phyloP scores from a whole-genome alignment of 306 rosid genomes.

The Quercus bicolor region DNA sequence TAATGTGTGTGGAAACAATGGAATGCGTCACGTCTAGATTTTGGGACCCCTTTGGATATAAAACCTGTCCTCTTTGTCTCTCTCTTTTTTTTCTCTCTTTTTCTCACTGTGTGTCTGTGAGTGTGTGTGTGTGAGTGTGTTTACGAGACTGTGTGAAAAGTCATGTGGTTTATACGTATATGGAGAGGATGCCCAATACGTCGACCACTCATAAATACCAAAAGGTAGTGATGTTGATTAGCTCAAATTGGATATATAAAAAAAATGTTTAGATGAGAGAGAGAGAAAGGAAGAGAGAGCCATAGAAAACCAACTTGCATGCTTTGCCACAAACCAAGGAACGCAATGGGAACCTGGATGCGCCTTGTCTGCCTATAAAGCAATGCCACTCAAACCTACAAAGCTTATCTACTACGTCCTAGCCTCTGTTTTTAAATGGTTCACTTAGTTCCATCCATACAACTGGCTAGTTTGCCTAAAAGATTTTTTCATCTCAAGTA shows the following conservation, averaged over 20 bases:
- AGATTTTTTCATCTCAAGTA: too few species aligned
- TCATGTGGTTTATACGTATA: constrained; percentile 6
- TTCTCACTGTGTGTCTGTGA: too few species aligned
- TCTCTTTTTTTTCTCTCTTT: constrained; percentile 1
- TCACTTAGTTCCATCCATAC: constrained; percentile 1
- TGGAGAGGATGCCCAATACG: constrained; percentile 16
- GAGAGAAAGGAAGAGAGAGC: not conserved
- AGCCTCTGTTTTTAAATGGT: constrained; percentile 30
- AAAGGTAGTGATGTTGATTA: constrained; percentile 58
- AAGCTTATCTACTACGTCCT: constrained; percentile 38
- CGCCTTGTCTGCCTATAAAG: constrained; percentile 72
- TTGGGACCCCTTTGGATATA: constrained; percentile 38
- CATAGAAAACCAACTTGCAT: constrained; percentile 18
- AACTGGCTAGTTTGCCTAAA: too few species aligned
- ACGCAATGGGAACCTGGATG: constrained; percentile 39
- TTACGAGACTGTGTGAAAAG: constrained; percentile 8
- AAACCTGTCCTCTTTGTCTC: not conserved
- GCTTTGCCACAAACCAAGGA: constrained; percentile 53
- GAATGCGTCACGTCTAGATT: constrained; percentile 37
- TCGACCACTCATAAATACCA: constrained; percentile 22
- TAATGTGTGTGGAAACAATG: constrained; percentile 53
- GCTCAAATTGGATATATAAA: not conserved
- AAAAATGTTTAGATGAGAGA: not conserved
- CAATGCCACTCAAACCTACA: constrained; percentile 45
- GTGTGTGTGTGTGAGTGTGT: too few species aligned